A percentile compares a stretch with the other conserved stretches of the same genome.
Conservation (phyloP, 2,329 filamentous ascomycete species). For the Dactylellina cionopaga region DNA sequence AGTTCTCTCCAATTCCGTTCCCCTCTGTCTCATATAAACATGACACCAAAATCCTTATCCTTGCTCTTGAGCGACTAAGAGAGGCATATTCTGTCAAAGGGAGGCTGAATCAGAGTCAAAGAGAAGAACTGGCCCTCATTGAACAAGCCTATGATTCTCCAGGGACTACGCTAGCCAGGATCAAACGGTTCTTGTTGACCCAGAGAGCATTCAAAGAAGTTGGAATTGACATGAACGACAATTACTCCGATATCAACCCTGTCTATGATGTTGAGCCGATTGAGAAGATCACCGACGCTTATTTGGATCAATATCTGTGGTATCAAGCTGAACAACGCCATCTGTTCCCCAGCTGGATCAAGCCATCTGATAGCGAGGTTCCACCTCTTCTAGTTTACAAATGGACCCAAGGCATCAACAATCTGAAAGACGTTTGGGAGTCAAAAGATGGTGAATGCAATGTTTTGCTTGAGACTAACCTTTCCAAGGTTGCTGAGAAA, state of each 20-base stretch:
- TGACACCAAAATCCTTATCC: constrained; percentile 97
- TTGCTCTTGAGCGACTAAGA: constrained; percentile 89
- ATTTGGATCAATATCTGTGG: constrained; percentile 98
- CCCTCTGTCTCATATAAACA: constrained; percentile 99
- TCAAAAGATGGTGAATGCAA: constrained; percentile 94
- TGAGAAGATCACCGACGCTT: constrained; percentile 99
- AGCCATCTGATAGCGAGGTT: constrained; percentile 97
- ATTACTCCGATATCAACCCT: constrained; percentile 98
- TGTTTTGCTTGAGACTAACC: constrained; percentile 96
- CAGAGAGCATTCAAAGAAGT: constrained; percentile 99
- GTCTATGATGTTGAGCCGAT: constrained; percentile 99
- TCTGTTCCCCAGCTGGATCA: constrained; percentile 98
- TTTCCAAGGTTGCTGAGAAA: constrained; percentile 99
- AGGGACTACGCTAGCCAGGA: constrained; percentile 91
- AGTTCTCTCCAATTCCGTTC: constrained; percentile 98
- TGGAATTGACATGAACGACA: constrained; percentile 99
- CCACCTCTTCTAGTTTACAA: constrained; percentile 95
- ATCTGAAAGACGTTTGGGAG: constrained; percentile 94
- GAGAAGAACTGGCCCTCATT: constrained; percentile 94
- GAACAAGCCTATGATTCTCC: constrained; percentile 99
- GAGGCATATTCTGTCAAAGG: constrained; percentile 99
- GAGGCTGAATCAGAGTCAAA: constrained; percentile 93
- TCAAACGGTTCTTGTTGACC: constrained; percentile 96
- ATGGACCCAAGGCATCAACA: constrained; percentile 99
- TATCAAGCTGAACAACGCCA: constrained; percentile 98